A percentile compares a stretch with the other conserved stretches of the same genome.
Evolutionary conservation across 208 protist genomes (phyloP).

Genomic region (Jaenimonas drosophilae): DNA sequence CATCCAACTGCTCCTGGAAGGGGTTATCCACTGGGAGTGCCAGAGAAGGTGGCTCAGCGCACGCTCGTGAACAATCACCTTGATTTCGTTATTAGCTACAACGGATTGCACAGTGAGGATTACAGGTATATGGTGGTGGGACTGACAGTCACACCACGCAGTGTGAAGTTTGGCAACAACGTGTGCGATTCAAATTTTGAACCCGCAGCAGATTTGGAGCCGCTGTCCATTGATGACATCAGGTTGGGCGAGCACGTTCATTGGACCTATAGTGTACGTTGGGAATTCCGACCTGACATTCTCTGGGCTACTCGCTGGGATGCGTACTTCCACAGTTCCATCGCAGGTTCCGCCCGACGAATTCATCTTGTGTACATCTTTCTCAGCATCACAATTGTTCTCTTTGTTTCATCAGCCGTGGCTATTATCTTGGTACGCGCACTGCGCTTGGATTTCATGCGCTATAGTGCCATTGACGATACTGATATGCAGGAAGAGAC

Average conservation of each 20-base stretch:
- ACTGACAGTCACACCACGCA: slow-evolving; percentile 40
- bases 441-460: slow-evolving; percentile 93
- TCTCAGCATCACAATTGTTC: slow-evolving; percentile 94
- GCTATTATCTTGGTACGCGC: slow-evolving; percentile 94
- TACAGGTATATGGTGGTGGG: slow-evolving; percentile 64
- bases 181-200: slow-evolving; percentile 6
- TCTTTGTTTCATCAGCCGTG: slow-evolving; percentile 79
- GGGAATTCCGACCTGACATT: slow-evolving; percentile 43
- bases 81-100: slow-evolving; percentile 69
- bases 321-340: slow-evolving; percentile 85
- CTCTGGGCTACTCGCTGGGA: slow-evolving; percentile 97
- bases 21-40: slow-evolving; percentile 64
- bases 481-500: slow-evolving; percentile 76
- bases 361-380: slow-evolving; percentile 95
- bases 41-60: slow-evolving; percentile 16
- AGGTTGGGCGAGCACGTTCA: slow-evolving; percentile 13
- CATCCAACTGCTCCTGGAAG: slow-evolving; percentile 24
- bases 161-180: slow-evolving; percentile 16
- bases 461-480: slow-evolving; percentile 77
- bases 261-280: slow-evolving; percentile 87
- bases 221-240: slow-evolving; percentile 23
- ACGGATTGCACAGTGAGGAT: slow-evolving; percentile 10
- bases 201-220: background rate
- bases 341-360: slow-evolving; percentile 27
- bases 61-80: slow-evolving; percentile 76